Base-by-base conservation (phyloP, 345 rosid genomes). In the Eutrema yunnanense region DNA sequence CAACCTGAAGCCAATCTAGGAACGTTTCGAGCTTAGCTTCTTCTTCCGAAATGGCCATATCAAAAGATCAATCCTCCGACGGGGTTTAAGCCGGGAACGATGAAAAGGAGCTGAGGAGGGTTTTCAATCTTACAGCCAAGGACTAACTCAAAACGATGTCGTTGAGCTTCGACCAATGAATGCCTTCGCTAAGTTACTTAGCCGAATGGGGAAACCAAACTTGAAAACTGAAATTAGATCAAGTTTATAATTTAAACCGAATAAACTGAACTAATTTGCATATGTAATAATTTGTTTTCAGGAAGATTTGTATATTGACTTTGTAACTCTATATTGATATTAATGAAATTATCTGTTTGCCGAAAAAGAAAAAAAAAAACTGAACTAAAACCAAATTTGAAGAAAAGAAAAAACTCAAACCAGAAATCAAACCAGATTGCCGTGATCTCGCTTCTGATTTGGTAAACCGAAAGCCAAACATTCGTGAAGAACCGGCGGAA, bases 1-100 rank as follows among this genome's bases (percentile, higher is more conserved):
- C 36, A 41, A 70, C 74, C 48, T 55, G 65, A 55, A 73, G 78
- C 78, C 78, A 73, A 10, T 67, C 60, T 12, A 73, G 27, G 58
- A 65, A 73, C 12, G 37, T 3, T 73, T 40, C 6, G 30, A 65
- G 60, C 16, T 57, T 73, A 9, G 72, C 65, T 65, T 65, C 29
- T 37, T 63, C 71, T 44, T 65, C 67, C 4, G 56, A 27, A 16
- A 9, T 43, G 47, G 62, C 62, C 76, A 64, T 42, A 10, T 54
- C 4, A 0, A 9, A 22, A 47, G 22, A 6, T 19, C 30, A 49
- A 22, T 40, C 12, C 32, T 11, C 73, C 64, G 63, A 43, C 53
- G 33, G 55, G 54, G 16, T 30, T 42, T 62, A 12, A 54, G 19
- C 30, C 42, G 63, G 52, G 2, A 6, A 10, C 44, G 41, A 9